These are phyloP conservation scores for Isoetes taiwanensis DNA, from an alignment of 75 land plant species.

Conservation along the genomic window DNA sequence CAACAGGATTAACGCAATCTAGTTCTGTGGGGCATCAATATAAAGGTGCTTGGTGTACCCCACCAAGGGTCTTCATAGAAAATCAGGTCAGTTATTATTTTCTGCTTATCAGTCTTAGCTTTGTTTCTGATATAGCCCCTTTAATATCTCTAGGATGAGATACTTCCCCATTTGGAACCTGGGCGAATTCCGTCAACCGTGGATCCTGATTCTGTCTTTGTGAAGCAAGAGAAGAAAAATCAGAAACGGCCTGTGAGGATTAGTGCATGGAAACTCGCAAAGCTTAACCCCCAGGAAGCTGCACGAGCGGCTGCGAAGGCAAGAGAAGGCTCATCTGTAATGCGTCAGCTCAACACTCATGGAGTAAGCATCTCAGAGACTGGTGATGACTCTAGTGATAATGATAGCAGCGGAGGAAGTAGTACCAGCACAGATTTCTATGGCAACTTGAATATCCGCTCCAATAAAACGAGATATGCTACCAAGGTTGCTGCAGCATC, in stretches of 20 bases:
- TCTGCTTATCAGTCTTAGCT: background rate
- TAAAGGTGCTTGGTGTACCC: conserved; percentile 6
- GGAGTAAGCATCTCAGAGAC: no score
- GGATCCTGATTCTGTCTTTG: background rate
- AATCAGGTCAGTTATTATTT: background rate
- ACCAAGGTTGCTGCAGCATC: background rate
- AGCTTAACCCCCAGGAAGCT: background rate
- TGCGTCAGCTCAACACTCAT: background rate
- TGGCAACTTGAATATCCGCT: background rate
- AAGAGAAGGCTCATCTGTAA: background rate
- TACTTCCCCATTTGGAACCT: conserved; percentile 1
- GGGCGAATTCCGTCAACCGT: conserved; percentile 2
- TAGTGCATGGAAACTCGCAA: conserved; percentile 6
- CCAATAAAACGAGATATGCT: background rate
- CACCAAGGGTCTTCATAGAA: conserved; percentile 4
- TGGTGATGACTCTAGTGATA: background rate
- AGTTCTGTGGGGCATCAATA: background rate
- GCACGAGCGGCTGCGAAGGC: background rate
- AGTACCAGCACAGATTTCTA: background rate
- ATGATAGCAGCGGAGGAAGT: conserved; percentile 1
- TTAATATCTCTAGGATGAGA: background rate
- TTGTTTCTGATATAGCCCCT: background rate
- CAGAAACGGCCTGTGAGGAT: conserved; percentile 2
- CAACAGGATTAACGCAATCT: background rate
- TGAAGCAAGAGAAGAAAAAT: background rate